phyloP scores from a whole-genome alignment of 106 monocot genomes.

The Posidonia australis region DNA sequence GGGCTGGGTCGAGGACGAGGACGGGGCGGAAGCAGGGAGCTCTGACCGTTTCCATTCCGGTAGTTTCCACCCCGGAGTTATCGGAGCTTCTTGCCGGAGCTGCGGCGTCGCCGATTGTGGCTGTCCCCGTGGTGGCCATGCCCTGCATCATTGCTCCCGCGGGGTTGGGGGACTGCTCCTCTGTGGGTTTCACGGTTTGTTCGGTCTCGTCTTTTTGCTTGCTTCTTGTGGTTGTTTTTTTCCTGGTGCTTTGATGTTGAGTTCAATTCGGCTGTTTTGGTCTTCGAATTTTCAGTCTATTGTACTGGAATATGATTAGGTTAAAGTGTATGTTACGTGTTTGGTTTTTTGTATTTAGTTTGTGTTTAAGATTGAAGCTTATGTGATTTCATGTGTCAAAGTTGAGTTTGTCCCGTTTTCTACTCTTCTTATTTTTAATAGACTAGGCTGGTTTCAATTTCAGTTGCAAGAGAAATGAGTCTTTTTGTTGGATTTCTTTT shows the following conservation, averaged over 20 bases:
- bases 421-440: too few species aligned
- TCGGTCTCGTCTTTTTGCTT: background rate
- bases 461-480: too few species aligned
- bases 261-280: background rate
- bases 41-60: background rate
- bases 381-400: too few species aligned
- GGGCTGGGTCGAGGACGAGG: too few species aligned
- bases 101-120: slow-evolving; percentile 17
- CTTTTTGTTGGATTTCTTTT: too few species aligned
- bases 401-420: too few species aligned
- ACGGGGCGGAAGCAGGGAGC: background rate
- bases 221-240: background rate
- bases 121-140: slow-evolving; percentile 24
- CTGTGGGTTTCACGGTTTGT: slow-evolving; percentile 27
- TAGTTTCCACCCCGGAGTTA: background rate
- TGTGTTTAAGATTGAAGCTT: too few species aligned
- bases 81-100: slow-evolving; percentile 28
- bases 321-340: too few species aligned
- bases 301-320: too few species aligned
- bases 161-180: slow-evolving; percentile 17
- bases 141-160: slow-evolving; percentile 27
- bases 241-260: background rate
- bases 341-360: too few species aligned
- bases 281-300: background rate
- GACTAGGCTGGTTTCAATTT: too few species aligned